Percentiles rank a stretch among this genome's conserved stretches.
Evolutionary conservation across 805 yeast genomes (phyloP).

Genomic region (Lipomyces sp.): DNA sequence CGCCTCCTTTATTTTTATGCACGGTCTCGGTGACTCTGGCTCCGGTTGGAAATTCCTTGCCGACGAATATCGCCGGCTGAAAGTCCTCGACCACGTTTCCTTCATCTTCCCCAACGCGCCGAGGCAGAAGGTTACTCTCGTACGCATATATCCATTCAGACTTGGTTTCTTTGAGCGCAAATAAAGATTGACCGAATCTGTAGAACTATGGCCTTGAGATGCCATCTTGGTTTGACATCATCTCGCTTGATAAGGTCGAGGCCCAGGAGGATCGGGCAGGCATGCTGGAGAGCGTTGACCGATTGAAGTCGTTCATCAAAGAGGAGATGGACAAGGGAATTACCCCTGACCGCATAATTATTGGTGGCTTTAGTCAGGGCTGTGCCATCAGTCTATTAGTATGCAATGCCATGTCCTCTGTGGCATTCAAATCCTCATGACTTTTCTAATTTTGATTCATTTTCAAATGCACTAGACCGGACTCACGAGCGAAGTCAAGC

Average conservation of each 20-base stretch:
- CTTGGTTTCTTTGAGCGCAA: background rate
- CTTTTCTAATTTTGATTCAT: background rate
- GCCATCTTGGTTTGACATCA: conserved; percentile 73
- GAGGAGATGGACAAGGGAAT: conserved; percentile 39
- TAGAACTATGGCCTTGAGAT: conserved; percentile 57
- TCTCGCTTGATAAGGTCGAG: conserved; percentile 33
- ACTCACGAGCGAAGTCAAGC: conserved; percentile 51
- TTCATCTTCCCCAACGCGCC: conserved; percentile 95
- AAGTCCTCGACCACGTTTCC: conserved; percentile 53
- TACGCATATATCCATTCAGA: conserved; percentile 19
- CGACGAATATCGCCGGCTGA: conserved; percentile 46
- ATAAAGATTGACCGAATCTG: background rate
- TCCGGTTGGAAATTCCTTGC: conserved; percentile 85
- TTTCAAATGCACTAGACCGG: conserved; percentile 37
- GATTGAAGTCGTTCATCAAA: conserved; percentile 34
- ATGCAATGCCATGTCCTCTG: conserved; percentile 13
- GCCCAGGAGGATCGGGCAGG: conserved; percentile 41
- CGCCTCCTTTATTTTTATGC: conserved; percentile 40
- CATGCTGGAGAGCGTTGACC: conserved; percentile 36
- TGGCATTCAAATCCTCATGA: too few species aligned
- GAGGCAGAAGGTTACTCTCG: conserved; percentile 56
- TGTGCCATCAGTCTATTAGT: conserved; percentile 70
- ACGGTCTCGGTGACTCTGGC: conserved; percentile 92
- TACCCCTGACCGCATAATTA: conserved; percentile 54
- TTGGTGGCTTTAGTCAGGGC: conserved; percentile 97